A percentile compares a stretch with the other conserved stretches of the same genome.
These are phyloP conservation scores for Globisporangium polare DNA, from an alignment of 352 stramenopile genomes.

Conservation along the genomic window DNA sequence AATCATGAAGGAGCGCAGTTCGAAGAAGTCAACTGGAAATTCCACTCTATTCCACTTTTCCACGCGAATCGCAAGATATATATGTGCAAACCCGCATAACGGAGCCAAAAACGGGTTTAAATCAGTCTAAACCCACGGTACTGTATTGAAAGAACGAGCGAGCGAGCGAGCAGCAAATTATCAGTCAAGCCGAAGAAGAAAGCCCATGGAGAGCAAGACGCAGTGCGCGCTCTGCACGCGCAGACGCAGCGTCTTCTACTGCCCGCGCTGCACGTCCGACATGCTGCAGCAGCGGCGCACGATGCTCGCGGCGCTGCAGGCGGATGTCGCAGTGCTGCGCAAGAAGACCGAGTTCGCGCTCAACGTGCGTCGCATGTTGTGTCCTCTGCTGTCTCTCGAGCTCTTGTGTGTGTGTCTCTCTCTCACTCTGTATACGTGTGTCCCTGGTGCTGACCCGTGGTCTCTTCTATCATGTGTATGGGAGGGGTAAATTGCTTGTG, in stretches of 20 bases:
- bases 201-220: background rate
- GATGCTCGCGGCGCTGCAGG: slow-evolving; percentile 69
- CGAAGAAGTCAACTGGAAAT: too few species aligned
- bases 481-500: background rate
- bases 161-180: background rate
- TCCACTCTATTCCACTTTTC: too few species aligned
- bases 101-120: too few species aligned
- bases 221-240: slow-evolving; percentile 63
- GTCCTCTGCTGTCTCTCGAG: background rate
- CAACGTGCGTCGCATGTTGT: slow-evolving; percentile 29
- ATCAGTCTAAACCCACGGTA: too few species aligned
- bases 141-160: background rate
- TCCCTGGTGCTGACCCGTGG: background rate
- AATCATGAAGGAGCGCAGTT: too few species aligned
- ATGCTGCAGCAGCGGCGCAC: slow-evolving; percentile 75
- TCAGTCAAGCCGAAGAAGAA: background rate
- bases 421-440: too few species aligned
- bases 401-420: background rate
- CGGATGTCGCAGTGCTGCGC: slow-evolving; percentile 72
- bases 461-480: background rate
- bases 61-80: too few species aligned
- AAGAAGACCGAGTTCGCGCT: slow-evolving; percentile 74
- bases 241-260: slow-evolving; percentile 48
- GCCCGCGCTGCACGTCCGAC: slow-evolving; percentile 56
- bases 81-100: too few species aligned